Evolutionary conservation across 306 rosid species (phyloP), one percentile per base, ranked within the genome.

Genomic region (Carpinus viminea): DNA sequence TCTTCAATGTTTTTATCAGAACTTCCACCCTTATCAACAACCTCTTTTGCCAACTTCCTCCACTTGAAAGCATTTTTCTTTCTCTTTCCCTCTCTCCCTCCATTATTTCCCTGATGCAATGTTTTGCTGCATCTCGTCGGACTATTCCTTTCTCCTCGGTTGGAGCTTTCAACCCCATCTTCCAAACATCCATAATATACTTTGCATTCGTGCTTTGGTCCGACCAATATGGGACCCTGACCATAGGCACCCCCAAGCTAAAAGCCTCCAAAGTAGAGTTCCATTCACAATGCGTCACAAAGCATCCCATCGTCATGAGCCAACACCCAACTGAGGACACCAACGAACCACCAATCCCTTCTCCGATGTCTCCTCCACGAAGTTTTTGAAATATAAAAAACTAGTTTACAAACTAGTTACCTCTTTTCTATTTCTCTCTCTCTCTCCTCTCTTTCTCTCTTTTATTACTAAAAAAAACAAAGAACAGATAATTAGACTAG

Each of bases 111-210:
- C 21, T 31, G 15, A 62, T 31, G 69, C 69, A 62, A 16, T 31
- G 3, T 7, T 15, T 46, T 62, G 8, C 1, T 5, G 45, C 45
- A 7, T 62, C 45, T 28, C 5, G 41, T 20, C 18, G 31, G 1
- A 62, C 69, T 12, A 62, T 6, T 1, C 69, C 46, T 15, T 62
- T 31, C 69, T 62, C 69, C 31, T 62, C 46, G 0, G 7, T n/a
- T 1, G 69, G 21, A 62, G 20, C 69, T 31, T 62, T 62, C 2
- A 62, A 21, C 6, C 69, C 69, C 69, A 62, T 62, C 69, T 62
- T 62, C 69, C 69, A 62, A 62, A 62, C 18, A 31, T 62, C 69
- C 69, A 15, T 62, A 62, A 62, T 62, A 31, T 62, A 31, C 45
- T 62, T 62, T 2, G 69, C 69, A 15, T 62, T 62, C 18, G 69